phyloP scores from a whole-genome alignment of 306 rosid species.

The Heteromeles arbutifolia region DNA sequence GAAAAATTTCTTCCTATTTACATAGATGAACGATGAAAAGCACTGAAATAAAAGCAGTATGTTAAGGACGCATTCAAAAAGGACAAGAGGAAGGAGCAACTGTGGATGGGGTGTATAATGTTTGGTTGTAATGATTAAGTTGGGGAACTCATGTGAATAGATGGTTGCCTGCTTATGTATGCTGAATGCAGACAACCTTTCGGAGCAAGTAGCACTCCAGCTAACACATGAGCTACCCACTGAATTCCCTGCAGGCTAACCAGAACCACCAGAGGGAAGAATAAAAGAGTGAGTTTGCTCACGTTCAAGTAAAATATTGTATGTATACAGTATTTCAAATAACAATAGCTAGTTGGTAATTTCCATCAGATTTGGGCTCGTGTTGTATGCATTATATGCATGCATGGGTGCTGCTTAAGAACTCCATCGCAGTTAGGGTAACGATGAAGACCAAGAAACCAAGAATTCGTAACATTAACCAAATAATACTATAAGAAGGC shows the following conservation, averaged over 20 bases:
- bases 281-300: not conserved
- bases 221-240: not conserved
- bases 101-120: not conserved
- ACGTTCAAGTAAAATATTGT: not conserved
- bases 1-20: no score
- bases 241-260: not conserved
- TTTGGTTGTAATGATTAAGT: conserved; percentile 10
- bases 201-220: not conserved
- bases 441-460: not conserved
- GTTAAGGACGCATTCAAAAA: not conserved
- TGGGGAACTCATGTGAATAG: conserved; percentile 13
- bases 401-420: not conserved
- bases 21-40: not conserved
- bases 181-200: not conserved
- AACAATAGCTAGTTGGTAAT: not conserved
- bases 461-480: not conserved
- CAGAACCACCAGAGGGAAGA: not conserved
- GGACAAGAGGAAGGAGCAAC: conserved; percentile 10
- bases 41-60: not conserved
- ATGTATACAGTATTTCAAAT: not conserved
- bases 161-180: not conserved
- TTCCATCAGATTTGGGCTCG: not conserved
- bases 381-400: not conserved
- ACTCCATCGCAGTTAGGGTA: not conserved
- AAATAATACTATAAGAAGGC: no score